These are phyloP conservation scores for Chlamydomonas sp. DNA, from an alignment of 139 green algal genomes.

Conservation along the genomic window DNA sequence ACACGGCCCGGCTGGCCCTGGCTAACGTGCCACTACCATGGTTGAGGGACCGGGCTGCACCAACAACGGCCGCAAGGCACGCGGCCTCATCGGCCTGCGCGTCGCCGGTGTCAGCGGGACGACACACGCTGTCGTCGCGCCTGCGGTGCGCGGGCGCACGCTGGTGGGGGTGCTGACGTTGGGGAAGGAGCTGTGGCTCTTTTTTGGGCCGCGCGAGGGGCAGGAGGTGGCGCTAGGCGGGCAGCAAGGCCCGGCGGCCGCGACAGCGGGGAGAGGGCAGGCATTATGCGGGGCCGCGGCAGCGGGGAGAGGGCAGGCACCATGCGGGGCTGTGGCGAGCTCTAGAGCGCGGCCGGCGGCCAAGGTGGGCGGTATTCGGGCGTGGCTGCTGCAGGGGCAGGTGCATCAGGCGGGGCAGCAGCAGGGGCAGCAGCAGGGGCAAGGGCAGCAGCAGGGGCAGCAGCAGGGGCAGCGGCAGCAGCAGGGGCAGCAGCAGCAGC, in stretches of 20 bases:
- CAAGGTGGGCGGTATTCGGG: too few species aligned
- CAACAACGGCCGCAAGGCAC: neutral
- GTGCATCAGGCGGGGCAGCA: too few species aligned
- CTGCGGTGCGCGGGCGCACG: neutral
- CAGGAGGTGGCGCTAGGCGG: neutral
- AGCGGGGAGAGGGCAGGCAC: neutral
- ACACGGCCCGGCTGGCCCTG: too few species aligned
- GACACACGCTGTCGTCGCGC: neutral
- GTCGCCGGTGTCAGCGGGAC: constrained; percentile 1
- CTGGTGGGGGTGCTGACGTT: neutral
- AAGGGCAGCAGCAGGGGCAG: too few species aligned
- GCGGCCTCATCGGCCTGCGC: neutral
- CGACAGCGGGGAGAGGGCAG: too few species aligned
- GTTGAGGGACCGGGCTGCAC: constrained; percentile 14
- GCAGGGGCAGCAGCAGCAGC: neutral
- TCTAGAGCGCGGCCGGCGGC: too few species aligned
- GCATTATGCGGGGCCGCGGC: neutral
- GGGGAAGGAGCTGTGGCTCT: constrained; percentile 11
- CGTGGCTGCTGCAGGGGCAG: too few species aligned
- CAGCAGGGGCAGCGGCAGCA: too few species aligned
- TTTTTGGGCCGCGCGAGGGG: neutral
- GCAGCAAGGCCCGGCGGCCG: too few species aligned
- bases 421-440: too few species aligned
- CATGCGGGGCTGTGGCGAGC: neutral
- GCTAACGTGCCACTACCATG: too few species aligned